Evolutionary conservation across 495 filamentous ascomycete genomes (phyloP), one percentile per base, ranked within the genome.

Genomic region (Darksidea phi): DNA sequence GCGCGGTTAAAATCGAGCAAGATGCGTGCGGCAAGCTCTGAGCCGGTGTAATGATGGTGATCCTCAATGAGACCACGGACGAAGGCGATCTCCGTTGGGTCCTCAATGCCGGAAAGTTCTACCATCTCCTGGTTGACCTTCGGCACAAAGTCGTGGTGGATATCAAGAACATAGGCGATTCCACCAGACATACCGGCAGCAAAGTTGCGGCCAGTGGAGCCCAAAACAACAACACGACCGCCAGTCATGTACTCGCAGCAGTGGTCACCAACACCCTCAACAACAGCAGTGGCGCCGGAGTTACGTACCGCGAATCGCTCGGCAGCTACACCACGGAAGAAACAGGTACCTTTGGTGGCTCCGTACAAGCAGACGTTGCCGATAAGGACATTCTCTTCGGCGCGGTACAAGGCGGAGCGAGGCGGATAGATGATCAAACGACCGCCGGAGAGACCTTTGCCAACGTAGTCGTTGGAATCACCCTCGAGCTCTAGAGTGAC

Each of bases 191-290:
- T 99, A 79, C 94, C 94, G 58, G 94, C 94, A 69, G 95, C 94
- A 70, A 99, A 99, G 81, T 99, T 99, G 63, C 94, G 94, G n/a
- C 94, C 94, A 69, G 90, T 96, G 69, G 86, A 84, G 58, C 94
- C 94, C 46, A 99, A 81, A 61, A 95, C 80, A 58, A 99, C 78
- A 37, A 97, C 84, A 72, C 95, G 90, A 70, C 94, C 94, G 70
- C 94, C 94, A 59, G 94, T 98, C 94, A 99, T 99, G 82, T 99
- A 99, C 79, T 99, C 94, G 72, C 93, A 97, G 48, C 93, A 91
- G 72, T 99, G 94, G 73, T 99, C 94, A 79, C 94, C 94, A 54
- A 96, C 85, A 75, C 95, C 94, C 77, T 99, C 94, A 64, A 97
- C 93, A 64, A 99, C 89, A 28, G 95, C 94, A 26, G 88, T 97